Base-by-base conservation (phyloP, 2,329 filamentous ascomycete genomes). In the Pezizomycotina sp. region DNA sequence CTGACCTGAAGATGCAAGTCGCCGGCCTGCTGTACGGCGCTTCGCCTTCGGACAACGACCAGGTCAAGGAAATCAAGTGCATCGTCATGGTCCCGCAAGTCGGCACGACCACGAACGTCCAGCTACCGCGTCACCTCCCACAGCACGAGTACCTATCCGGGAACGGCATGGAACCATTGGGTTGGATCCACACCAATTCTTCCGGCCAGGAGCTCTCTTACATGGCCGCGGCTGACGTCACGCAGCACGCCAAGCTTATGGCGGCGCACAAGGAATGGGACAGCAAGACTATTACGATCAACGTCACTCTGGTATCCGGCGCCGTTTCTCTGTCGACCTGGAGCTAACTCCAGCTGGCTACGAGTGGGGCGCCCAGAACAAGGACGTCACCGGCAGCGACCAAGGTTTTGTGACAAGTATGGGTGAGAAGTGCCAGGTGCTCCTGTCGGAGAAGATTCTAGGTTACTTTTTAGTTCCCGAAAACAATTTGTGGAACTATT, bases 1-100 rank as follows among this genome's bases (percentile, higher is more conserved):
- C 89, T 29, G 89, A 98, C 62, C 70, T 98, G 37, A 79, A 91
- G 30, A 84, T 95, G 9, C 89, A 98, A 59, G 84, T 98, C 31
- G 84, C 86, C 10, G 89, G 84, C 1, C 98, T 92, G 56, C 68
- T 98, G 1, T 98, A 98, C 56, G 89, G 89, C 48, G 73, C 73
- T 29, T 92, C 86, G 1, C 84, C 89, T 3, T 76, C 80, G 5
- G 89, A 95, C 60, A 93, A 95, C 53, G 78, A 86, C 48, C 81
- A 92, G 54, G 80, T 98, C 58, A 98, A 95, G 67, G 91, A 98
- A 57, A 75, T 98, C 55, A 77, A 79, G 52, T 92, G 81, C 48
- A 93, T 98, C 52, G 86, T 92, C 50, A 89, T 98, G 80, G 73
- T 98, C 10, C 91, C 89, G 4, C 89, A 98, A 59, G 84, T 95